Base-by-base conservation (phyloP, 768 basidiomycete genomes). In the Lactarius tabidus region DNA sequence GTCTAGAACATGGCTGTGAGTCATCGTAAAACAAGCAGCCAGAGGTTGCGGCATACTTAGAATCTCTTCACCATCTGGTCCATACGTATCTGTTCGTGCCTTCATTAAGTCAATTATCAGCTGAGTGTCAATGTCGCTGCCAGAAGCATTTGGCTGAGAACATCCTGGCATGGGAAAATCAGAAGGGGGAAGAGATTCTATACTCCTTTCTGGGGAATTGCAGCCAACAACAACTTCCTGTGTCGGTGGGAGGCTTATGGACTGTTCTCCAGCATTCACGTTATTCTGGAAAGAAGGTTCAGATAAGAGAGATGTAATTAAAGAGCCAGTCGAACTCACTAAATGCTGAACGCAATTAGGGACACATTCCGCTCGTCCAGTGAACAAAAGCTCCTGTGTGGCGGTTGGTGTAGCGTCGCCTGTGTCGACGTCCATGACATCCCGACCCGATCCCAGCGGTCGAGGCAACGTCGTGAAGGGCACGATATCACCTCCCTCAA, bases 401-500 rank as follows among this genome's bases (percentile, higher is more conserved):
- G n/a, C n/a, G n/a, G n/a, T n/a, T n/a, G n/a, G n/a, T n/a, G n/a
- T n/a, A n/a, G n/a, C 70, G 69, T 85, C 85, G 5, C 79, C 74
- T 31, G 77, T 67, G 9, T 88, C 88, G 33, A 76, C 76, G 57
- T 84, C 87, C 60, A 80, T 78, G 15, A 63, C 58, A 29, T 67
- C 63, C 36, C 70, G 69, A 20, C 72, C 75, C 20, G 67, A 65
- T n/a, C 76, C 76, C 54, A 75, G 75, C 20, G 74, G 70, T 20
- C 26, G 63, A 17, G 52, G 38, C 10, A 67, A 65, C 20, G 71
- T 61, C 12, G 80, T 63, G 1, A 73, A 33, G 7, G 83, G 78
- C n/a, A 80, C 76, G 51, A 91, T 82, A 1, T 72, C 68, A 3
- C 89, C 89, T 20, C 79, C 79, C 26, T 81, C 78, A 67, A 82